Base-by-base conservation (phyloP, 2,329 filamentous ascomycete genomes). In the Beauveria scarabaeidicola region DNA sequence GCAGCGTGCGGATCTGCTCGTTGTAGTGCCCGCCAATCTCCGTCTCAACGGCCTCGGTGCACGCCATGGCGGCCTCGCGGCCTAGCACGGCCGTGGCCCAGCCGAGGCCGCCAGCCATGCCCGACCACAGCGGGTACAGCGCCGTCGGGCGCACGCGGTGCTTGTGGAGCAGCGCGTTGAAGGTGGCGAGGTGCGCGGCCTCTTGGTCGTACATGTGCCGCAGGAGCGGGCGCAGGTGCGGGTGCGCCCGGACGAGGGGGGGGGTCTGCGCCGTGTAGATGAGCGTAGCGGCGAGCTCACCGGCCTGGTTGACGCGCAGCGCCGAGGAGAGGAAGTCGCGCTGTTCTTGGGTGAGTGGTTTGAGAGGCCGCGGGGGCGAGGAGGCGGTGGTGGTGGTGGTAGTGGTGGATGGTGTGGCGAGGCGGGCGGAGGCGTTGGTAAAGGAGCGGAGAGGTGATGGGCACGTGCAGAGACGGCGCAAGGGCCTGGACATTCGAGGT, bases 151-250 rank as follows among this genome's bases (percentile, higher is more conserved):
- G 89, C 55, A 99, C 86, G 60, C 91, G 90, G 73, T 97, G 94
- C 68, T 87, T 88, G 19, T 89, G 85, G 5, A 97, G 78, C 27
- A 97, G 81, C 3, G 78, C 68, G 73, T 96, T 96, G 81, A 97
- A 99, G 40, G 87, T 94, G 4, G 77, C 74, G 66, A 97, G 86
- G 74, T 99, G 94, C 9, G 85, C 88, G 13, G 84, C 91, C 78
- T 99, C 94, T 73, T 99, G 94, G 68, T 94, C 90, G 78, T 96
- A 92, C 94, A 99, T 99, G 80, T 97, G 94, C 67, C 87, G 84
- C 91, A 99, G 96, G 36, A 97, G 77, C 0, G 91, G 88, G 7
- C 90, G 87, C 19, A 99, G 85, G 70, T 96, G 89, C 1, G 94
- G 93, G 71, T 97, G 87, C 5, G 87, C 83, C 64, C 84, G 82